Evolutionary conservation across 768 basidiomycete species (phyloP), one percentile per base, ranked within the genome.

Genomic region (Boletus reticuloceps): DNA sequence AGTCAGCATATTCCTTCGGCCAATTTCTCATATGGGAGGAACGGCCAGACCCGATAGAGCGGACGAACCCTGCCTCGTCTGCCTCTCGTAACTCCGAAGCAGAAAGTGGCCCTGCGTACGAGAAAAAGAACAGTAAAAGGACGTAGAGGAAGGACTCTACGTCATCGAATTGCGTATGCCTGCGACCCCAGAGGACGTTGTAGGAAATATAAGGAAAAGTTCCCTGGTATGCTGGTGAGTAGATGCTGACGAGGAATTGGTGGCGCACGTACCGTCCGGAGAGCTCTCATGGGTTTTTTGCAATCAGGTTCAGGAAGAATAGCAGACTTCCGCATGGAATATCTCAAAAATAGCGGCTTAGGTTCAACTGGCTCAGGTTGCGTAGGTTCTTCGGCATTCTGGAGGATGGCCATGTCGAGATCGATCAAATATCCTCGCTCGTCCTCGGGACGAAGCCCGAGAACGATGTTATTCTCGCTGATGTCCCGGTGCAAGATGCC

Each of bases 81-180:
- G 38, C 38, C 14, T 9, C 4, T 5, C 2, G 6, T 6, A 39
- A n/a, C n/a, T 39, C 16, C 17, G 17, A 2, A 8, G 1, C 8
- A n/a, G 38, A 13, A n/a, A 39, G 38, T 0, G 38, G 38, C 0
- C 38, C 38, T 2, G 38, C 38, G 2, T 39, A 39, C 1, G 38
- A 39, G 17, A 39, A 39, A n/a, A 39, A 39, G n/a, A 39, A 39
- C 17, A 39, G 19, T 5, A 49, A 14, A 19, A 49, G 48, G 16
- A 49, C 48, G 14, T 49, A 49, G 25, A 49, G 27, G n/a, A 51
- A 39, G 16, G 38, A 39, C 14, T 39, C 38, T n/a, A 39, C 20
- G 16, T 51, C 50, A 22, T 50, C 49, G 27, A 51, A 51, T 8
- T 51, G 50, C 4, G 50, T 51, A 17, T 51, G 42, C 13, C n/a